Conservation (phyloP, 768 basidiomycete species). For the Sporobolomyces pararoseus region DNA sequence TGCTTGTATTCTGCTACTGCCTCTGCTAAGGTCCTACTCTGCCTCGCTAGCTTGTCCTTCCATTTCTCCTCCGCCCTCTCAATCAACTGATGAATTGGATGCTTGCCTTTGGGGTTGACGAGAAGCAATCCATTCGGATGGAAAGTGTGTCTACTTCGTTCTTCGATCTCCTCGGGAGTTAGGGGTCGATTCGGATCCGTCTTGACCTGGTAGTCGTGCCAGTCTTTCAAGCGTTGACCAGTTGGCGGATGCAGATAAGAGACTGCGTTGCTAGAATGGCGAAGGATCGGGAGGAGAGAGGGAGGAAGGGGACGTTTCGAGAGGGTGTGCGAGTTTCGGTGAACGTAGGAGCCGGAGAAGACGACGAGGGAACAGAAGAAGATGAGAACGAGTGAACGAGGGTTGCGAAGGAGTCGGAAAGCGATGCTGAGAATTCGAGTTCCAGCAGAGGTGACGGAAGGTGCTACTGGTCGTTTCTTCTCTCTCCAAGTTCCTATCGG, state of each 20-base stretch:
- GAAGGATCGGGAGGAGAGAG: conserved; percentile 38
- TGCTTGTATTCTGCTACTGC: conserved; percentile 78
- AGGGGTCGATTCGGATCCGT: conserved; percentile 30
- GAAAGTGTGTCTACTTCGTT: conserved; percentile 35
- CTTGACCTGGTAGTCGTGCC: conserved; percentile 37
- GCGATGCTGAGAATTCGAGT: conserved; percentile 13
- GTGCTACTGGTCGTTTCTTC: not conserved
- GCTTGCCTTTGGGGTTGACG: conserved; percentile 45
- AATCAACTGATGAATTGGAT: conserved; percentile 56
- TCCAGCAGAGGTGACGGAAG: not conserved
- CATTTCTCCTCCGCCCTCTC: conserved; percentile 56
- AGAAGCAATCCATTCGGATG: conserved; percentile 42
- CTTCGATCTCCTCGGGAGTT: conserved; percentile 33
- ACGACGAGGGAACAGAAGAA: conserved; percentile 4
- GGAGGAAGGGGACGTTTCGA: conserved; percentile 28
- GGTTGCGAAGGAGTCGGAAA: conserved; percentile 15
- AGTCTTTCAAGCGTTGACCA: conserved; percentile 29
- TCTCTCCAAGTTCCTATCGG: conserved; percentile 2
- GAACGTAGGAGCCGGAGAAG: conserved; percentile 10
- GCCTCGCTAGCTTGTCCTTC: conserved; percentile 61
- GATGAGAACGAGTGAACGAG: conserved; percentile 1
- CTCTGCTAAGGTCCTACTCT: conserved; percentile 71
- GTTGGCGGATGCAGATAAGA: conserved; percentile 29
- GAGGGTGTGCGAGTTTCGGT: conserved; percentile 17
- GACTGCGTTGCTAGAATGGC: conserved; percentile 25